Evolutionary conservation across 2,329 filamentous ascomycete genomes (phyloP).

Genomic region (Didymella pinodella): DNA sequence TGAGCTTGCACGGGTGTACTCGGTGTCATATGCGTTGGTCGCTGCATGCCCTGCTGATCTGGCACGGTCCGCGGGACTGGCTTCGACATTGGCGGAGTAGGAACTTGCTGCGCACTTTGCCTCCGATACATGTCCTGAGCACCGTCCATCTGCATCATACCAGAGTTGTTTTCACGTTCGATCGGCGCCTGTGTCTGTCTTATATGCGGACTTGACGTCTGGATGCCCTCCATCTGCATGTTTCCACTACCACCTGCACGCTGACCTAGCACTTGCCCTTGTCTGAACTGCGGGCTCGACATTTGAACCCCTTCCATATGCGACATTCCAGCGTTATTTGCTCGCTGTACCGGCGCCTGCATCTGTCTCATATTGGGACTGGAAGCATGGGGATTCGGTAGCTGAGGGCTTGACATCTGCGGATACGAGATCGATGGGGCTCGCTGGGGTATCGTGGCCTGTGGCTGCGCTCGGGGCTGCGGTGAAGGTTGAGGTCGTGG

Average conservation of each 20-base stretch:
- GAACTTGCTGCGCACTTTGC: conserved; percentile 27
- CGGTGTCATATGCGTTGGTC: conserved; percentile 42
- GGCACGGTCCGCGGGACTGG: conserved; percentile 50
- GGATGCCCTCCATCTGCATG: background rate
- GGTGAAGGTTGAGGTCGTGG: conserved; percentile 3
- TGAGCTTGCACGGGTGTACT: conserved; percentile 28
- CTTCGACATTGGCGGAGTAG: conserved; percentile 44
- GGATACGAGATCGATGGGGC: conserved; percentile 31
- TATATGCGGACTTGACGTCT: conserved; percentile 20
- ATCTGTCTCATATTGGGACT: conserved; percentile 39
- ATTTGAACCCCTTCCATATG: conserved; percentile 28
- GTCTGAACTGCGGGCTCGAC: conserved; percentile 30
- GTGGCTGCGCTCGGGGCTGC: conserved; percentile 32
- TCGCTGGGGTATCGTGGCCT: conserved; percentile 40
- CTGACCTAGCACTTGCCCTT: conserved; percentile 46
- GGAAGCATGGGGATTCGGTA: conserved; percentile 33
- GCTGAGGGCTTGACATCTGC: conserved; percentile 40
- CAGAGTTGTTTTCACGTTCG: conserved; percentile 31
- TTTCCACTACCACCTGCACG: conserved; percentile 32
- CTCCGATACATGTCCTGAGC: conserved; percentile 27
- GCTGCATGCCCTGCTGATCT: conserved; percentile 42
- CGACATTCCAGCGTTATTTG: conserved; percentile 25
- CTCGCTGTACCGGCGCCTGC: conserved; percentile 39
- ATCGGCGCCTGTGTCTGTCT: conserved; percentile 40
- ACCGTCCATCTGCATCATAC: conserved; percentile 28